Conservation (phyloP, 257 asterid species). For the Hygrophila difformis region DNA sequence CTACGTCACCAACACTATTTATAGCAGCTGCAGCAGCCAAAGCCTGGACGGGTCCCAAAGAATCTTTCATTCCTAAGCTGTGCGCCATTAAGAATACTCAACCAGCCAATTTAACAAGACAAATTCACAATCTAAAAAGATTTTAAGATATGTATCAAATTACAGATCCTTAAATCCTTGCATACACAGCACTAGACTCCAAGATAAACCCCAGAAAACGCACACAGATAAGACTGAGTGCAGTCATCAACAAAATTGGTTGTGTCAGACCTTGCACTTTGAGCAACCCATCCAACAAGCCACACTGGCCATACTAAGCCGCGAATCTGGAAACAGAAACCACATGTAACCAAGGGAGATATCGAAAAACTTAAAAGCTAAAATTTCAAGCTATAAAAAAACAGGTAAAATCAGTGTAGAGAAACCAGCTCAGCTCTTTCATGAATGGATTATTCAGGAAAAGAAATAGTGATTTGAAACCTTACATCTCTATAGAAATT, state of each 20-base stretch:
- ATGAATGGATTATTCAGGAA: no score
- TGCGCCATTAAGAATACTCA: constrained; percentile 5
- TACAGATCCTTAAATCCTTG: no score
- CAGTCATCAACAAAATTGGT: constrained; percentile 1
- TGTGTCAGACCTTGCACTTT: constrained; percentile 52
- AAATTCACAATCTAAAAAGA: neutral
- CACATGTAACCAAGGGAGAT: constrained; percentile 7
- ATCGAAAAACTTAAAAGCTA: neutral
- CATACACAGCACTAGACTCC: no score
- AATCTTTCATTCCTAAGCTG: constrained; percentile 86
- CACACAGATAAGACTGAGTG: neutral
- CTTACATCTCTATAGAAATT: no score
- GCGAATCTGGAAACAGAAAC: constrained; percentile 42
- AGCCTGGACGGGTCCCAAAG: constrained; percentile 82
- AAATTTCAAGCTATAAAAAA: neutral
- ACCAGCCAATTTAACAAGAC: neutral
- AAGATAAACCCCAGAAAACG: no score
- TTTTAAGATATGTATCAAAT: no score
- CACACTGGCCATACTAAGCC: constrained; percentile 75
- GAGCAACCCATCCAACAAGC: constrained; percentile 78
- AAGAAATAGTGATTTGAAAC: no score
- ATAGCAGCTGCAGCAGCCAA: constrained; percentile 67
- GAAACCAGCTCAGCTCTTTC: no score
- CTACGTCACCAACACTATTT: constrained; percentile 69
- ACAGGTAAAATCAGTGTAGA: no score